phyloP scores from a whole-genome alignment of 2,329 filamentous ascomycete genomes.

The Colletotrichum tanaceti region DNA sequence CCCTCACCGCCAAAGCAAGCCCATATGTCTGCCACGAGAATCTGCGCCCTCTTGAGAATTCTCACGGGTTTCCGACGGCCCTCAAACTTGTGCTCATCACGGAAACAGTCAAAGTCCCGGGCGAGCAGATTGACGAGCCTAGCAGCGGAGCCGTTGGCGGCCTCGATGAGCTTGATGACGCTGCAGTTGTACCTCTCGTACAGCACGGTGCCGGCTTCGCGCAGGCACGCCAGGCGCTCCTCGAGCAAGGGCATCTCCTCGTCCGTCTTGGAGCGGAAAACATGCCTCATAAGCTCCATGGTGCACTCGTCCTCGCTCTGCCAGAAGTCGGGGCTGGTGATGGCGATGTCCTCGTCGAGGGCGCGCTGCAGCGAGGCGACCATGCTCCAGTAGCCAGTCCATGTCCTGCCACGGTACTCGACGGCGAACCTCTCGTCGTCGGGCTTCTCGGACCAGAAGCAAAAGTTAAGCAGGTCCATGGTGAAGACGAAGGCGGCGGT shows the following conservation, averaged over 20 bases:
- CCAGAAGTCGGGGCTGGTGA: slow-evolving; percentile 92
- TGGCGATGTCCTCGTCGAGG: slow-evolving; percentile 89
- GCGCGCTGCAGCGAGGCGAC: slow-evolving; percentile 89
- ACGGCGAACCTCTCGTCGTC: slow-evolving; percentile 83
- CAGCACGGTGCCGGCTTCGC: slow-evolving; percentile 84
- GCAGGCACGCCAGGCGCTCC: slow-evolving; percentile 81
- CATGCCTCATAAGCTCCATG: slow-evolving; percentile 75
- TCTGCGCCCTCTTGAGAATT: slow-evolving; percentile 94
- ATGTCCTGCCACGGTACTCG: slow-evolving; percentile 81
- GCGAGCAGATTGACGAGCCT: slow-evolving; percentile 87
- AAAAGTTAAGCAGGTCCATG: slow-evolving; percentile 97
- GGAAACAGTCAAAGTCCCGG: slow-evolving; percentile 84
- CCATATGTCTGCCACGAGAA: slow-evolving; percentile 96
- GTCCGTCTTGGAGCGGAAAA: slow-evolving; percentile 88
- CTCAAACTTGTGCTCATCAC: slow-evolving; percentile 82
- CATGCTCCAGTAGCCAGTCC: slow-evolving; percentile 96
- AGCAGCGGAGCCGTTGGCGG: slow-evolving; percentile 83
- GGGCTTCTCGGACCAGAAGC: slow-evolving; percentile 85
- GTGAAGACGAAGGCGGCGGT: slow-evolving; percentile 95
- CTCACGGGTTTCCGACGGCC: slow-evolving; percentile 76
- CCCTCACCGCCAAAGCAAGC: slow-evolving; percentile 88
- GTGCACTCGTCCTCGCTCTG: slow-evolving; percentile 79
- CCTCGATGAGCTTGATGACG: slow-evolving; percentile 77
- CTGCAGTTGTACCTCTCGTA: slow-evolving; percentile 80
- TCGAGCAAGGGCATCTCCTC: slow-evolving; percentile 88